Evolutionary conservation across 2,329 filamentous ascomycete genomes (phyloP), one percentile per base, ranked within the genome.

Genomic region (Aureobasidium subglaciale): DNA sequence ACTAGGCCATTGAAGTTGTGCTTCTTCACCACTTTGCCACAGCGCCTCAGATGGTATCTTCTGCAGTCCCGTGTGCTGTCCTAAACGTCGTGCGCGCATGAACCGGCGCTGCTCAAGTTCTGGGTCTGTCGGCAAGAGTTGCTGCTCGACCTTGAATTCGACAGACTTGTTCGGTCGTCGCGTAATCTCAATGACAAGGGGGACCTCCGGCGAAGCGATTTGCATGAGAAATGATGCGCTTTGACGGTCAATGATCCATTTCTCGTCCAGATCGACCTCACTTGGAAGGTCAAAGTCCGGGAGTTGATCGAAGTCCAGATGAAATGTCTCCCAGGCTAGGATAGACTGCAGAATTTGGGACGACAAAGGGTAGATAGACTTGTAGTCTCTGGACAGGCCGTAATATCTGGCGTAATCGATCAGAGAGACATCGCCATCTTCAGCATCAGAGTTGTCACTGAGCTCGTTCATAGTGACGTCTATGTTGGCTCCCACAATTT

Each of bases 401-500:
- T 77, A 65, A 46, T 70, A 72, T 22, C 75, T 71, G 18, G 77
- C 76, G 59, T 78, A 80, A 16, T 77, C 71, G 7, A 78, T 63
- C 6, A 74, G 60, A 18, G 70, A 70, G 15, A 66, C 66, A n/a
- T 72, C 69, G 20, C 59, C 58, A 7, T 64, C 60, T 16, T 46
- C 40, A 5, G 35, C 52, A 22, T 40, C 24, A 8, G 34, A 22
- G 11, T 16, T 32, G 10, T 29, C 24, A n/a, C 32, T 50, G 7
- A 25, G n/a, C 2, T 29, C n/a, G 8, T 15, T 18, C 35, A 16
- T 32, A 8, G 3, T 16, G 2, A 24, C 4, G 16, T 13, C 11
- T 16, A 16, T 9, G 2, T 41, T 27, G 9, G 32, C 27, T 13
- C 20, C 24, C 34, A 50, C 20, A 6, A 20, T 29, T n/a, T n/a